These are phyloP conservation scores for Lentinula sp. DNA, from an alignment of 768 basidiomycete genomes.

Conservation along the genomic window DNA sequence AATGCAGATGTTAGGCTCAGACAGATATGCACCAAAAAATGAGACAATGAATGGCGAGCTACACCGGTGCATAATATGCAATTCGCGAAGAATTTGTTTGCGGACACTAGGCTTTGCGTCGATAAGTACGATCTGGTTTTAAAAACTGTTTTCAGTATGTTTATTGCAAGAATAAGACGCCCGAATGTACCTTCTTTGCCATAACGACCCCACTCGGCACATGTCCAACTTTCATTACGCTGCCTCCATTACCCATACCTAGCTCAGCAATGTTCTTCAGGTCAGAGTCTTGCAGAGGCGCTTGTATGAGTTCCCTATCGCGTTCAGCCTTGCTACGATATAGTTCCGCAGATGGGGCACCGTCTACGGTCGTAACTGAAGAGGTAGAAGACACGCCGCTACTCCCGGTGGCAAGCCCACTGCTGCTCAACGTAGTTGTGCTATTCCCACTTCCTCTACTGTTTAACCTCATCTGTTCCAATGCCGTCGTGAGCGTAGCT, in stretches of 20 bases:
- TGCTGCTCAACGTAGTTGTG: conserved; percentile 4
- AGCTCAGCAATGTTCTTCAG: conserved; percentile 86
- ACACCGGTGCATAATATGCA: conserved; percentile 99
- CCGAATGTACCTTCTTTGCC: conserved; percentile 85
- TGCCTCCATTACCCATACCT: conserved; percentile 95
- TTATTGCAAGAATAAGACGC: neutral
- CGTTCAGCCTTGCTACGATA: neutral
- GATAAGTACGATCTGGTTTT: conserved; percentile 82
- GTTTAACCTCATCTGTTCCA: conserved; percentile 58
- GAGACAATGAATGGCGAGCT: conserved; percentile 91
- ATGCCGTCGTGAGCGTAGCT: conserved; percentile 73
- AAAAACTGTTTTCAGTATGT: neutral
- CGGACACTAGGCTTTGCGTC: conserved; percentile 94
- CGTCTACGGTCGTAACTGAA: neutral
- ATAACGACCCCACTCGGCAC: conserved; percentile 86
- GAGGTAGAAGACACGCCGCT: neutral
- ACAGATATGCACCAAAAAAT: conserved; percentile 94
- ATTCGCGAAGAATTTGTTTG: conserved; percentile 95
- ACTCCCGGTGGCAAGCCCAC: neutral
- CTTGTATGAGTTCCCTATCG: neutral
- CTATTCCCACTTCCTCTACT: conserved; percentile 48
- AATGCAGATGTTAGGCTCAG: conserved; percentile 97
- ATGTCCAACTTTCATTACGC: conserved; percentile 95
- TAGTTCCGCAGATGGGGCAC: neutral
- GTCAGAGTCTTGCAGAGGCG: conserved; percentile 73